Evolutionary conservation across 192 early-diverging fungal genomes (phyloP).

Genomic region (Coemansia umbellata): DNA sequence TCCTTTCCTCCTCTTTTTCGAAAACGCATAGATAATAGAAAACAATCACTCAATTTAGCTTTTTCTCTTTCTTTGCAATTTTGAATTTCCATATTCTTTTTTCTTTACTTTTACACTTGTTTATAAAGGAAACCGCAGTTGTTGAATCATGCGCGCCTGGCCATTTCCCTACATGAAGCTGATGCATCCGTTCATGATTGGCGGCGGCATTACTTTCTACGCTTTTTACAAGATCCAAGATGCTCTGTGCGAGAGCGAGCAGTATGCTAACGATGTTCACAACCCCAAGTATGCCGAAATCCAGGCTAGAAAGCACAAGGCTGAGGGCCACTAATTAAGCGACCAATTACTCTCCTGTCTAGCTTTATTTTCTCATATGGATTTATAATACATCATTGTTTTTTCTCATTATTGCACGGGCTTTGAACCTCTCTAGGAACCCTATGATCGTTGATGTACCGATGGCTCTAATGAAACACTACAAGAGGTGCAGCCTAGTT

Average conservation of each 20-base stretch:
- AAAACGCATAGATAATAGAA: not conserved
- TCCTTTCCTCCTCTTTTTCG: too few species aligned
- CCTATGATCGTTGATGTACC: too few species aligned
- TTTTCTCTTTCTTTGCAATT: conserved; percentile 1
- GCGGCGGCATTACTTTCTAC: conserved; percentile 32
- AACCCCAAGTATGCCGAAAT: conserved; percentile 53
- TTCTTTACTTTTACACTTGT: not conserved
- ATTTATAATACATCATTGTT: too few species aligned
- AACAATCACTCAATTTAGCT: not conserved
- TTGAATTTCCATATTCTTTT: not conserved
- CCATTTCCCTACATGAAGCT: conserved; percentile 50
- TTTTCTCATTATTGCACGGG: too few species aligned
- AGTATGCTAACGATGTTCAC: conserved; percentile 40
- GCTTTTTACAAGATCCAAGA: conserved; percentile 47
- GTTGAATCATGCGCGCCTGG: conserved; percentile 44
- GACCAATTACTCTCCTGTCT: not conserved
- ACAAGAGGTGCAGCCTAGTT: too few species aligned
- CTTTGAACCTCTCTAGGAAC: too few species aligned
- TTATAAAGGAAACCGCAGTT: not conserved
- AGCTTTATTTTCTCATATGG: too few species aligned
- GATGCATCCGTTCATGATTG: conserved; percentile 52
- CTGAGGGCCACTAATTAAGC: conserved; percentile 45
- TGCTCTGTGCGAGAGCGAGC: conserved; percentile 41
- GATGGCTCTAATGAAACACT: too few species aligned
- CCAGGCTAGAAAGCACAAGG: conserved; percentile 52